Evolutionary conservation across 495 filamentous ascomycete species (phyloP).

Genomic region (Parachaetomium inaequale): DNA sequence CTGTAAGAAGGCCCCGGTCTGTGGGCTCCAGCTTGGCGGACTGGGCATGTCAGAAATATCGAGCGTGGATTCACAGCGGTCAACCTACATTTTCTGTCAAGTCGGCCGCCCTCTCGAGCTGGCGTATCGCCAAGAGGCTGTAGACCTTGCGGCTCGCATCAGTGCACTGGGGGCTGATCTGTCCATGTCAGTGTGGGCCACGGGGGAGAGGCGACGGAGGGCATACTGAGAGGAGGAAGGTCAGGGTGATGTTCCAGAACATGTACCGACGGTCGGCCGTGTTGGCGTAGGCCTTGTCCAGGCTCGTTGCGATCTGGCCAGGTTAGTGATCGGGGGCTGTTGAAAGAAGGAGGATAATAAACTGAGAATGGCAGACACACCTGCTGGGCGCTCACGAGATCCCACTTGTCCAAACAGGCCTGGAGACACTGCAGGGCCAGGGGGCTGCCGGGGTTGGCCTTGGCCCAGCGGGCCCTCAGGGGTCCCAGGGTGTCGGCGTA

Average conservation of each 20-base stretch:
- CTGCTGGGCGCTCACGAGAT: slow-evolving; percentile 49
- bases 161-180: slow-evolving; percentile 36
- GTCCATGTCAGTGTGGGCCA: slow-evolving; percentile 24
- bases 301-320: slow-evolving; percentile 40
- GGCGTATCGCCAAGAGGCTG: slow-evolving; percentile 38
- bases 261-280: slow-evolving; percentile 38
- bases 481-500: slow-evolving; percentile 42
- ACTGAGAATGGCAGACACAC: slow-evolving; percentile 24
- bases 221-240: slow-evolving; percentile 44
- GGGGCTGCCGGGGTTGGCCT: slow-evolving; percentile 41
- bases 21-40: slow-evolving; percentile 25
- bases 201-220: not conserved
- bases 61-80: not conserved
- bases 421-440: slow-evolving; percentile 38
- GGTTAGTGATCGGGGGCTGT: too few species aligned
- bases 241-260: slow-evolving; percentile 45
- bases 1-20: slow-evolving; percentile 30
- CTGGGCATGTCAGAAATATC: slow-evolving; percentile 18
- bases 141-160: slow-evolving; percentile 42
- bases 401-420: slow-evolving; percentile 43
- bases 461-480: slow-evolving; percentile 41
- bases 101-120: slow-evolving; percentile 44
- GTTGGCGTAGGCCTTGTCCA: slow-evolving; percentile 41
- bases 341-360: too few species aligned
- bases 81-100: slow-evolving; percentile 35